These are phyloP conservation scores for Xylariaceae sp. DNA, from an alignment of 2,329 filamentous ascomycete species.

Conservation along the genomic window DNA sequence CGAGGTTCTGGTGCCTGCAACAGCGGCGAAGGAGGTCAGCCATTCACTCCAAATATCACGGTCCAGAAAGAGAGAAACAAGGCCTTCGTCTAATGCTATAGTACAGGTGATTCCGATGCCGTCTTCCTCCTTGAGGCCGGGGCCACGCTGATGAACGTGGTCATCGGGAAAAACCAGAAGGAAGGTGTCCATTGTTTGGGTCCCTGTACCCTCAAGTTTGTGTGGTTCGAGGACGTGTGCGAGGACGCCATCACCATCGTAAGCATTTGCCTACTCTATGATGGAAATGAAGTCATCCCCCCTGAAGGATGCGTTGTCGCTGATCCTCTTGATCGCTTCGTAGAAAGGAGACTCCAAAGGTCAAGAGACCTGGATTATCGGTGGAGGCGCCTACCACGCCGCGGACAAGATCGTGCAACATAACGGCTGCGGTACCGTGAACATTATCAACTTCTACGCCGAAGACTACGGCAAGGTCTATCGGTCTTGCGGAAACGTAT, in stretches of 20 bases:
- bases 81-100: not conserved
- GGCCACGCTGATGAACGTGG: slow-evolving; percentile 45
- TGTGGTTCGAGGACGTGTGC: slow-evolving; percentile 47
- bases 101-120: slow-evolving; percentile 46
- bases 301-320: no score
- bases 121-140: slow-evolving; percentile 41
- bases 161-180: slow-evolving; percentile 49
- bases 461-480: slow-evolving; percentile 57
- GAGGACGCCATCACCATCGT: slow-evolving; percentile 42
- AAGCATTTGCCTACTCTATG: not conserved
- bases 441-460: slow-evolving; percentile 46
- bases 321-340: slow-evolving; percentile 3
- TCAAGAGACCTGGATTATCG: slow-evolving; percentile 43
- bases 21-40: slow-evolving; percentile 48
- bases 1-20: slow-evolving; percentile 47
- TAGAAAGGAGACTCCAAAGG: slow-evolving; percentile 26
- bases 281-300: not conserved
- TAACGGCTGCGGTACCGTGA: slow-evolving; percentile 28
- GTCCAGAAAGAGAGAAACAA: not conserved
- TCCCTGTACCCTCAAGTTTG: slow-evolving; percentile 39
- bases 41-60: no score
- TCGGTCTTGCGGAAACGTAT: slow-evolving; percentile 56
- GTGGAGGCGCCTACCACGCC: slow-evolving; percentile 43
- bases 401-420: slow-evolving; percentile 35
- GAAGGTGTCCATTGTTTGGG: slow-evolving; percentile 49